A percentile compares a stretch with the other conserved stretches of the same genome.
Evolutionary conservation across 495 filamentous ascomycete species (phyloP).

Genomic region (Apodospora peruviana): DNA sequence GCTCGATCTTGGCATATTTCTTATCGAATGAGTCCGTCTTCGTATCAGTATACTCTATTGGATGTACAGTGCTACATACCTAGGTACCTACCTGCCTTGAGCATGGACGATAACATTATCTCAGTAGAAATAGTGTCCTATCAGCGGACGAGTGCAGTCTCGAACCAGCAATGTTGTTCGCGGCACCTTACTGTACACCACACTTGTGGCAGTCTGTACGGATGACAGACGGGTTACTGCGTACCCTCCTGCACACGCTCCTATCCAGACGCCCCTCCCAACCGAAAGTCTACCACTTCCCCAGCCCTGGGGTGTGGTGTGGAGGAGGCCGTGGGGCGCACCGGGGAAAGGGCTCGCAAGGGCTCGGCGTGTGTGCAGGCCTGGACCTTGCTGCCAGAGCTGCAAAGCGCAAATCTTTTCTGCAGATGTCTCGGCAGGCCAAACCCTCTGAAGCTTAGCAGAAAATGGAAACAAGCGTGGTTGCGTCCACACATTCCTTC

Average conservation of each 20-base stretch:
- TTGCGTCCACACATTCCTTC: not conserved
- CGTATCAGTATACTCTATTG: not conserved
- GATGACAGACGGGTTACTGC: no score
- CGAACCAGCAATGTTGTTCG: no score
- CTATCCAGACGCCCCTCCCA: not conserved
- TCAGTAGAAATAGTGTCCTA: not conserved
- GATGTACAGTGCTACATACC: no score
- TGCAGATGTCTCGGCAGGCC: slow-evolving; percentile 5
- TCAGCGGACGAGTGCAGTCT: no score
- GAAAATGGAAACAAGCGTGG: no score
- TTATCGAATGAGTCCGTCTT: not conserved
- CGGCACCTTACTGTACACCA: no score
- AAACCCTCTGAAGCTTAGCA: not conserved
- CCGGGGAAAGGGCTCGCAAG: not conserved
- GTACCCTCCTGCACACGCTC: no score
- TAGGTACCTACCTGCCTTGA: no score
- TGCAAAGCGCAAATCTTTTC: slow-evolving; percentile 8
- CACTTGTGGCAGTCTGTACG: no score
- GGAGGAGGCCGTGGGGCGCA: not conserved
- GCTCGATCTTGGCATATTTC: no score
- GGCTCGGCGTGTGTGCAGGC: not conserved
- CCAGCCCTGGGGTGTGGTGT: slow-evolving; percentile 2
- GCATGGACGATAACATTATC: not conserved
- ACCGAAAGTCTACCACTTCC: not conserved
- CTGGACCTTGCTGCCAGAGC: slow-evolving; percentile 3